Evolutionary conservation across 2,329 filamentous ascomycete genomes (phyloP).

Genomic region (Diaporthe longicolla): DNA sequence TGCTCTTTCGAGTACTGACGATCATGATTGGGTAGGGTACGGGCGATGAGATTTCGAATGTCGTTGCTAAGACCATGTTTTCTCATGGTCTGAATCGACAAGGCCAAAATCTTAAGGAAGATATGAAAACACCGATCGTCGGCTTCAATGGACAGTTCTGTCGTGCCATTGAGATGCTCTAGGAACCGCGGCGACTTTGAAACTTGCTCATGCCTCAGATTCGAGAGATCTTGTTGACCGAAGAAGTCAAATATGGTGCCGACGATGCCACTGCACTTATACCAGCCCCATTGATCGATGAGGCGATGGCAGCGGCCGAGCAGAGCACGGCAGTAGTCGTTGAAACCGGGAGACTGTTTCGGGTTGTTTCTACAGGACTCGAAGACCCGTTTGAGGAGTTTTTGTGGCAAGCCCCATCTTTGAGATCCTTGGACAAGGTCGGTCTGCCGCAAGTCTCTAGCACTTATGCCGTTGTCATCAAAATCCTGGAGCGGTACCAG

Average conservation of each 20-base stretch:
- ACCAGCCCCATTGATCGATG: conserved; percentile 77
- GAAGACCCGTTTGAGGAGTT: conserved; percentile 70
- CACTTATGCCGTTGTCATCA: conserved; percentile 65
- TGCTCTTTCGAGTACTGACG: conserved; percentile 76
- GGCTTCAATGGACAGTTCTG: conserved; percentile 64
- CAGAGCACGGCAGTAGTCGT: conserved; percentile 73
- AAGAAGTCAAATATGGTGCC: conserved; percentile 78
- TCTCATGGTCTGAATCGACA: conserved; percentile 68
- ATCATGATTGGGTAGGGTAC: conserved; percentile 76
- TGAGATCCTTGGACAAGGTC: conserved; percentile 65
- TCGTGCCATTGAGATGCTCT: conserved; percentile 64
- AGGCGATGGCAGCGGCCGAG: conserved; percentile 74
- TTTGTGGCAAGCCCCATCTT: conserved; percentile 73
- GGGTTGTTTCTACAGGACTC: conserved; percentile 69
- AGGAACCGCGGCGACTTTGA: conserved; percentile 73
- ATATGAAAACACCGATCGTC: conserved; percentile 77
- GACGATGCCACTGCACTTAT: conserved; percentile 68
- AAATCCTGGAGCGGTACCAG: conserved; percentile 74
- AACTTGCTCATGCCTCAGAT: conserved; percentile 76
- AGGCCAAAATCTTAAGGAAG: conserved; percentile 74
- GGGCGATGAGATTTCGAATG: conserved; percentile 71
- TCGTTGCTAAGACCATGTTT: conserved; percentile 66
- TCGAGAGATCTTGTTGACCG: conserved; percentile 71
- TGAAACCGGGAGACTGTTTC: conserved; percentile 73
- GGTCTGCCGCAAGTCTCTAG: conserved; percentile 55